phyloP scores from a whole-genome alignment of 805 yeast species.

The Tetrapisispora namnaoensis region DNA sequence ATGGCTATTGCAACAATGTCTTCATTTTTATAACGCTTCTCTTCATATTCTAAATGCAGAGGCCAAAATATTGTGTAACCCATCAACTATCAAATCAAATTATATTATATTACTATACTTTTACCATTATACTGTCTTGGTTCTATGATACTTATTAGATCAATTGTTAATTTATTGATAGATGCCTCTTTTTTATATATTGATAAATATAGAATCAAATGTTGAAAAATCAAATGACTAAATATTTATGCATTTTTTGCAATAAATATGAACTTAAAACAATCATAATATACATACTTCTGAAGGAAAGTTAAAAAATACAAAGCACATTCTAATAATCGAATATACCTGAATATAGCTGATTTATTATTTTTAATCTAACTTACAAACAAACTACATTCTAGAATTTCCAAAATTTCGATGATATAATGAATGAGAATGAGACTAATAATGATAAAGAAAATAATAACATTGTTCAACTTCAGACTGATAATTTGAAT shows the following conservation, averaged over 20 bases:
- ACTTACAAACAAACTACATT: neutral
- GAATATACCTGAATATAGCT: neutral
- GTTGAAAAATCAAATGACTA: neutral
- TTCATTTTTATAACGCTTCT: neutral
- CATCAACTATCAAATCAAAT: constrained; percentile 6
- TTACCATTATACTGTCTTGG: no score
- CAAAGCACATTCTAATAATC: no score
- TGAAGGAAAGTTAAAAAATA: no score
- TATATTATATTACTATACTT: no score
- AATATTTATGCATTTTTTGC: neutral
- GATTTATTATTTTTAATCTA: neutral
- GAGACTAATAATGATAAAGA: neutral
- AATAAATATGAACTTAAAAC: neutral
- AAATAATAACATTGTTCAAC: neutral
- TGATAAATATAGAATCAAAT: neutral
- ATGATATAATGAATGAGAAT: neutral
- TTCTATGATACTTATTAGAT: no score
- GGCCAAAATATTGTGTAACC: constrained; percentile 21
- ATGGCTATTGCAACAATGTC: constrained; percentile 10
- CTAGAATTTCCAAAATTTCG: neutral
- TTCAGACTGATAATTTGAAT: neutral
- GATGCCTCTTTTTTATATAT: no score
- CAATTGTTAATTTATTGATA: no score
- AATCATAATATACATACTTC: no score
- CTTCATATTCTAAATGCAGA: constrained; percentile 5